Conservation (phyloP, 768 basidiomycete genomes). For the Lentinula lateritia region DNA sequence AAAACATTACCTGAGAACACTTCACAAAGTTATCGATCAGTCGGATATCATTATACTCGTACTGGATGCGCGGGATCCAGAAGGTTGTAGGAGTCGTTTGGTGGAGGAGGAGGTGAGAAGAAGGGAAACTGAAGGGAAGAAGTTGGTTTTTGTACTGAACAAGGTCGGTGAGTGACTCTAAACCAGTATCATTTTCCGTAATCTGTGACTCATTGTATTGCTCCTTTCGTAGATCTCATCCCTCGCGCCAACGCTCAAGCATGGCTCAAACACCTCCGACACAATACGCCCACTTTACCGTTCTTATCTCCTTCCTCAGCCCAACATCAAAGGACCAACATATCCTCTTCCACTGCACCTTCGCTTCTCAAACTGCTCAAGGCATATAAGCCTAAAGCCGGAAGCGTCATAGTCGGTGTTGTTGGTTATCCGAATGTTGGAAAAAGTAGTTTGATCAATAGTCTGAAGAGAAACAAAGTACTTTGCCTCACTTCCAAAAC, state of each 20-base stretch:
- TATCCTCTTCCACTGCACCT: constrained; percentile 74
- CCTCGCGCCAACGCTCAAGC: constrained; percentile 81
- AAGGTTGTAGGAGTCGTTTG: constrained; percentile 85
- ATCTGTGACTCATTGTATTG: not conserved
- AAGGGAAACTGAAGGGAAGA: constrained; percentile 85
- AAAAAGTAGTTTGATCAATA: constrained; percentile 92
- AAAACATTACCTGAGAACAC: constrained; percentile 67
- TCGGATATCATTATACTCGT: constrained; percentile 88
- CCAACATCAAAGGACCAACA: constrained; percentile 73
- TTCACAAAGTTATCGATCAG: constrained; percentile 91
- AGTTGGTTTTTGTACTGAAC: constrained; percentile 90
- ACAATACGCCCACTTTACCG: constrained; percentile 87
- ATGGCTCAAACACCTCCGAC: constrained; percentile 90
- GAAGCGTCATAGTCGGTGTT: constrained; percentile 81
- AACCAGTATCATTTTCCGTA: not conserved
- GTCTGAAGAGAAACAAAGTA: constrained; percentile 80
- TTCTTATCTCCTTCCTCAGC: constrained; percentile 79
- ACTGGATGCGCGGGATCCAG: constrained; percentile 91
- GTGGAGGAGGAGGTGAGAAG: constrained; percentile 93
- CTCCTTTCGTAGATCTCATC: constrained; percentile 63
- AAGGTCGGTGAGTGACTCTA: constrained; percentile 72
- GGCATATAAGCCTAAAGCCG: constrained; percentile 67
- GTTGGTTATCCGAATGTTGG: constrained; percentile 98
- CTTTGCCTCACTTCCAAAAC: constrained; percentile 5
- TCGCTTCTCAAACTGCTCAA: constrained; percentile 78